Percentiles rank a stretch among this genome's conserved stretches.
Evolutionary conservation across 2,329 filamentous ascomycete species (phyloP).

Genomic region (Sclerotiophoma versabilis): DNA sequence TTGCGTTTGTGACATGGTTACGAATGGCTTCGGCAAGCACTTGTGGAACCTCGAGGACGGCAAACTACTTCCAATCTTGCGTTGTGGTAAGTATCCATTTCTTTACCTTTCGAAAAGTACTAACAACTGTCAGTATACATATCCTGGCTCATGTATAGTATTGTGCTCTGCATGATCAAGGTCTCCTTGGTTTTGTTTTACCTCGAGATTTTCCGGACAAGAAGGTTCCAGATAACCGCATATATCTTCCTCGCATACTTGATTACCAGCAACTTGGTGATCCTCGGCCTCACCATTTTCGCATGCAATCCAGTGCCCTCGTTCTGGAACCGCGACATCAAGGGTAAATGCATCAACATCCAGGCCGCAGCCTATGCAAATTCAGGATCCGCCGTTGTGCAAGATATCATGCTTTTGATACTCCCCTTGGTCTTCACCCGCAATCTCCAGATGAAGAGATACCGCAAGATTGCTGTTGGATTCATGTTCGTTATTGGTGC

Average conservation of each 20-base stretch:
- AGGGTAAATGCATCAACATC: conserved; percentile 33
- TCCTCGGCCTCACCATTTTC: conserved; percentile 32
- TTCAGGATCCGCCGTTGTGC: conserved; percentile 30
- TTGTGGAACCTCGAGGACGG: conserved; percentile 31
- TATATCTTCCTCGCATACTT: conserved; percentile 27
- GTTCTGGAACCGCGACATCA: conserved; percentile 39
- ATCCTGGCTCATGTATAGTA: conserved; percentile 27
- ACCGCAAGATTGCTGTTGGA: conserved; percentile 30
- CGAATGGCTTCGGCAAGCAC: conserved; percentile 33
- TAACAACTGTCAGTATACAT: conserved; percentile 12
- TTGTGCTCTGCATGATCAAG: conserved; percentile 35
- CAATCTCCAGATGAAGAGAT: conserved; percentile 32
- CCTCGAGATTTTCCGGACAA: conserved; percentile 37
- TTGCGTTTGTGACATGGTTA: conserved; percentile 28
- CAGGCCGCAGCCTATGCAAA: conserved; percentile 32
- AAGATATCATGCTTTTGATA: conserved; percentile 36
- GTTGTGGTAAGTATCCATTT: conserved; percentile 16
- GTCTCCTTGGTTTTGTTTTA: conserved; percentile 37
- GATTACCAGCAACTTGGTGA: conserved; percentile 21
- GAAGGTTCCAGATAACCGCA: conserved; percentile 22
- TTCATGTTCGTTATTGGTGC: conserved; percentile 39
- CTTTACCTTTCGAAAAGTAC: not conserved
- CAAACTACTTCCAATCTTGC: conserved; percentile 23
- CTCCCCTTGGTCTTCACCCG: conserved; percentile 32
- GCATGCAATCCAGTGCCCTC: conserved; percentile 31